Percentiles rank a stretch among this genome's conserved stretches.
These are phyloP conservation scores for Lipomyces spencermartinsiae DNA, from an alignment of 805 yeast genomes.

Conservation along the genomic window DNA sequence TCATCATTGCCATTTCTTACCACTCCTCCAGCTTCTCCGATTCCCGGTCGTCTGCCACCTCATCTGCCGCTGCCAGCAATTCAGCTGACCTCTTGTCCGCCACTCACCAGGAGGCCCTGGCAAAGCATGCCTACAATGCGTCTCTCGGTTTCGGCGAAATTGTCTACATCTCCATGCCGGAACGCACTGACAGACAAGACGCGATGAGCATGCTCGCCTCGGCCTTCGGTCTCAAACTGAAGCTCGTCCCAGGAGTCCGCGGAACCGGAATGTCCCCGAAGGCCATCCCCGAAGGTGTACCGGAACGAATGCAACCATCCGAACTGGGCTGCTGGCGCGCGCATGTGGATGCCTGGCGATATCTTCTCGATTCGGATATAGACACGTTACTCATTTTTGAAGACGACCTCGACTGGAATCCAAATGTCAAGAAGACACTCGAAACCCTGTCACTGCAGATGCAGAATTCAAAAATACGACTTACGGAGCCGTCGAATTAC, in stretches of 20 bases:
- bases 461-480: conserved; percentile 16
- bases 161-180: conserved; percentile 18
- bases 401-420: conserved; percentile 28
- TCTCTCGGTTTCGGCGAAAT: conserved; percentile 27
- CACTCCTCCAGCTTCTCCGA: background rate
- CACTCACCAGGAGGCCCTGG: background rate
- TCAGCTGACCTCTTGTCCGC: background rate
- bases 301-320: background rate
- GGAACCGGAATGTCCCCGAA: conserved; percentile 15
- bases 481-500: conserved; percentile 11
- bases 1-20: too few relatives aligned
- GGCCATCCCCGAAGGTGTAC: conserved; percentile 19
- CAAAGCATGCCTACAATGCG: conserved; percentile 16
- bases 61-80: background rate
- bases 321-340: conserved; percentile 29
- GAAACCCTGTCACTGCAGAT: conserved; percentile 15
- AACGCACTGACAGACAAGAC: conserved; percentile 27
- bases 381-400: conserved; percentile 27
- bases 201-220: conserved; percentile 21
- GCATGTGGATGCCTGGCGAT: conserved; percentile 23
- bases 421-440: conserved; percentile 15
- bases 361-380: conserved; percentile 20
- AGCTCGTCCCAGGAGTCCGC: conserved; percentile 17
- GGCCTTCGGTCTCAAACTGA: conserved; percentile 7
- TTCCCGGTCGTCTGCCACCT: background rate